Evolutionary conservation across 768 basidiomycete species (phyloP).

Genomic region (Lactarius hatsudake): DNA sequence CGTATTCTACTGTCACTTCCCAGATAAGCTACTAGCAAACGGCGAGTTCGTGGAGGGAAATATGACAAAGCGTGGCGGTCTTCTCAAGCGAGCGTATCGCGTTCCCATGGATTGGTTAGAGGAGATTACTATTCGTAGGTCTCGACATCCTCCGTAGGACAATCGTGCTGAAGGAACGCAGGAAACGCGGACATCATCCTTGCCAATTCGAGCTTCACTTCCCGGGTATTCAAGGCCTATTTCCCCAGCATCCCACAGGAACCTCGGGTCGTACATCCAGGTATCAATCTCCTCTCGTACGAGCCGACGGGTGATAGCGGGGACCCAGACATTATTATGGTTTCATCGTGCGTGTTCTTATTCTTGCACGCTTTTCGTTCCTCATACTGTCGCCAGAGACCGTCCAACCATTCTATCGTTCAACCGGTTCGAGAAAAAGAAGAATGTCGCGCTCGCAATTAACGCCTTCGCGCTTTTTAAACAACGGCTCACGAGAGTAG

Average conservation of each 20-base stretch:
- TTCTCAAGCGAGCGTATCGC: slow-evolving; percentile 77
- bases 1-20: slow-evolving; percentile 98
- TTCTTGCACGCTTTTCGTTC: not conserved
- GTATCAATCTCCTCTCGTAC: slow-evolving; percentile 82
- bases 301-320: slow-evolving; percentile 40
- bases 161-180: slow-evolving; percentile 33
- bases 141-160: not conserved
- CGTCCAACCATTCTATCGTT: slow-evolving; percentile 80
- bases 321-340: slow-evolving; percentile 51
- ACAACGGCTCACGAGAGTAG: slow-evolving; percentile 29
- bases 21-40: slow-evolving; percentile 85
- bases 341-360: slow-evolving; percentile 54
- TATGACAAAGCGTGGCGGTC: slow-evolving; percentile 39
- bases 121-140: slow-evolving; percentile 82
- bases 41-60: slow-evolving; percentile 62
- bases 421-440: slow-evolving; percentile 96
- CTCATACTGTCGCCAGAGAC: slow-evolving; percentile 38
- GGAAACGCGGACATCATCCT: slow-evolving; percentile 89
- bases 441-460: slow-evolving; percentile 82
- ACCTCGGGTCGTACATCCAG: slow-evolving; percentile 88
- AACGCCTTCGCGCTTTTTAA: slow-evolving; percentile 65
- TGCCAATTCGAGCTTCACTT: slow-evolving; percentile 89
- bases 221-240: slow-evolving; percentile 71
- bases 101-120: slow-evolving; percentile 89
- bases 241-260: slow-evolving; percentile 62